These are phyloP conservation scores for Boletus tylopilopsis DNA, from an alignment of 768 basidiomycete genomes.

Conservation along the genomic window DNA sequence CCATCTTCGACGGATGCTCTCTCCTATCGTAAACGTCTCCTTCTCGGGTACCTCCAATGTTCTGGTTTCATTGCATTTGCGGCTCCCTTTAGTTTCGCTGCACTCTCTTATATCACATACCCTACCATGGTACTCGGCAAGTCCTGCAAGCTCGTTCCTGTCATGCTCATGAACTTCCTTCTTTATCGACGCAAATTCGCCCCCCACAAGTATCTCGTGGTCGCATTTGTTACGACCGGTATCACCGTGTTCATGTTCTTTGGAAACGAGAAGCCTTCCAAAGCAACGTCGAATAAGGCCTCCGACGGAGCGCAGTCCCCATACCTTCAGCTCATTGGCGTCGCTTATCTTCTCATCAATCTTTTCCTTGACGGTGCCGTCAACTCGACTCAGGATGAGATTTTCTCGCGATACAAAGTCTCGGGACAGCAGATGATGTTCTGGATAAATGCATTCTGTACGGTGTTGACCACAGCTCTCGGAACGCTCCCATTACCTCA, in stretches of 20 bases:
- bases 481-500: constrained; percentile 72
- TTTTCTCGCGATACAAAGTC: constrained; percentile 73
- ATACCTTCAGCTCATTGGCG: constrained; percentile 65
- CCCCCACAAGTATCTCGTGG: constrained; percentile 93
- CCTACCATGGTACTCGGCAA: constrained; percentile 99
- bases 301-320: constrained; percentile 30
- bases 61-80: constrained; percentile 85
- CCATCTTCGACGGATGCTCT: constrained; percentile 24
- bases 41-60: constrained; percentile 77
- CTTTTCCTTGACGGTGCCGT: constrained; percentile 88
- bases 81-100: constrained; percentile 94
- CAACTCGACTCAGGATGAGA: constrained; percentile 96
- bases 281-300: constrained; percentile 34
- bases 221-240: constrained; percentile 84
- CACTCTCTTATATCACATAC: constrained; percentile 94
- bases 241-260: constrained; percentile 95
- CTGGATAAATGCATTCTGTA: constrained; percentile 90
- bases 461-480: constrained; percentile 64
- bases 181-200: constrained; percentile 93
- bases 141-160: constrained; percentile 98
- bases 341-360: constrained; percentile 78
- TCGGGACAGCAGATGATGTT: constrained; percentile 99
- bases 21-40: constrained; percentile 46
- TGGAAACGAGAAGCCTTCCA: constrained; percentile 51
- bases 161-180: constrained; percentile 95